phyloP scores from a whole-genome alignment of 768 basidiomycete genomes.

The Lentinula boryana region DNA sequence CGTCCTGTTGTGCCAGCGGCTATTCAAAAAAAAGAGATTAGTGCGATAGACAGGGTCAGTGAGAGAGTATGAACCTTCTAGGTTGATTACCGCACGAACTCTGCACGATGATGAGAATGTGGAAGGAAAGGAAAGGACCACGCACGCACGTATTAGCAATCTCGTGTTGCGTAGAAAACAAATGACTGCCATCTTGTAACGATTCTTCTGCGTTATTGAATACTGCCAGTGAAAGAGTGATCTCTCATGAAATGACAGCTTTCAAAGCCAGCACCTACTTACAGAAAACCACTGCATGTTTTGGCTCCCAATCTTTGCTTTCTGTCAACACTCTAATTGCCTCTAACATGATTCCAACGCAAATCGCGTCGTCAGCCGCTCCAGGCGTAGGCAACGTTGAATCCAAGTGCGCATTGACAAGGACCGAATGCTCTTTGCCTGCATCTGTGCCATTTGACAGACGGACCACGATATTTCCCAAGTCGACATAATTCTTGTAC shows the following conservation, averaged over 20 bases:
- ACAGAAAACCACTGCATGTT: constrained; percentile 80
- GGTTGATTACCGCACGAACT: constrained; percentile 81
- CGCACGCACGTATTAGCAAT: constrained; percentile 56
- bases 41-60: neutral
- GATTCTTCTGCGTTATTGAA: constrained; percentile 94
- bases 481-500: constrained; percentile 80
- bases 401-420: constrained; percentile 88
- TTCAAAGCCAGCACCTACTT: constrained; percentile 19
- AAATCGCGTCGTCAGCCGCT: constrained; percentile 82
- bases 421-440: constrained; percentile 75
- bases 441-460: constrained; percentile 70
- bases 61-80: constrained; percentile 57
- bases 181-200: constrained; percentile 89
- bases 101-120: constrained; percentile 27
- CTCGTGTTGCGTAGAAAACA: constrained; percentile 88
- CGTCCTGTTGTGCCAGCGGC: constrained; percentile 86
- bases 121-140: neutral
- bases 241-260: neutral
- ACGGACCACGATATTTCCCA: constrained; percentile 87
- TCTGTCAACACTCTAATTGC: constrained; percentile 68
- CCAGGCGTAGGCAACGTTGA: constrained; percentile 86
- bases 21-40: constrained; percentile 16
- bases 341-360: constrained; percentile 91
- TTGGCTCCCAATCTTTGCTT: constrained; percentile 32
- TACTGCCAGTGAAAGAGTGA: constrained; percentile 38